Percentiles rank a stretch among this genome's conserved stretches.
These are phyloP conservation scores for Pyrenophora graminea DNA, from an alignment of 2,329 filamentous ascomycete species.

Conservation along the genomic window DNA sequence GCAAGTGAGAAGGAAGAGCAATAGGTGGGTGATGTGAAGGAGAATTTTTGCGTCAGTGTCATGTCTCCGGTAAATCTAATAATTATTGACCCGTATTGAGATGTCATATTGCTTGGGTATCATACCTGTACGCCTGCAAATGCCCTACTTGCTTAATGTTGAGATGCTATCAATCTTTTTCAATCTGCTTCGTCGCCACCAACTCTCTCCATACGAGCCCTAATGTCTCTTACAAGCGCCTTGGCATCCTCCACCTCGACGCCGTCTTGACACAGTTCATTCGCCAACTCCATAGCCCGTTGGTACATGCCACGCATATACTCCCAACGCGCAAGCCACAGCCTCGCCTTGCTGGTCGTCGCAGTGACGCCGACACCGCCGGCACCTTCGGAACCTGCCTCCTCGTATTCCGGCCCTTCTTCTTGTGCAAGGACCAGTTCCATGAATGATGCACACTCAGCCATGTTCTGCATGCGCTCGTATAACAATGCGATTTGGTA, in stretches of 20 bases:
- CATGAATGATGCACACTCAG: constrained; percentile 91
- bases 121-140: constrained; percentile 16
- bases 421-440: constrained; percentile 93
- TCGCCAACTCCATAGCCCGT: constrained; percentile 78
- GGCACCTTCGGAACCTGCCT: constrained; percentile 46
- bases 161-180: constrained; percentile 5
- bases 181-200: constrained; percentile 23
- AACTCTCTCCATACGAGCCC: constrained; percentile 68
- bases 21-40: no score
- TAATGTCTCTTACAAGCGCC: constrained; percentile 83
- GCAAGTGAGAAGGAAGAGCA: no score
- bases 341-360: constrained; percentile 86
- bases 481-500: constrained; percentile 90
- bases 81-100: no score
- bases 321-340: constrained; percentile 89
- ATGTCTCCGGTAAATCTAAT: no score
- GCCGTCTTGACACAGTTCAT: constrained; percentile 92
- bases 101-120: constrained; percentile 8
- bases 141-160: background rate
- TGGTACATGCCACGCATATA: constrained; percentile 75
- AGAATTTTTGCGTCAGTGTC: no score
- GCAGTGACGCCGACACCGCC: constrained; percentile 82
- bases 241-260: constrained; percentile 97
- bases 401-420: constrained; percentile 62
- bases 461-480: constrained; percentile 75